Conservation (phyloP, 1,139 yeast species). For the Blastobotrys aristatus region DNA sequence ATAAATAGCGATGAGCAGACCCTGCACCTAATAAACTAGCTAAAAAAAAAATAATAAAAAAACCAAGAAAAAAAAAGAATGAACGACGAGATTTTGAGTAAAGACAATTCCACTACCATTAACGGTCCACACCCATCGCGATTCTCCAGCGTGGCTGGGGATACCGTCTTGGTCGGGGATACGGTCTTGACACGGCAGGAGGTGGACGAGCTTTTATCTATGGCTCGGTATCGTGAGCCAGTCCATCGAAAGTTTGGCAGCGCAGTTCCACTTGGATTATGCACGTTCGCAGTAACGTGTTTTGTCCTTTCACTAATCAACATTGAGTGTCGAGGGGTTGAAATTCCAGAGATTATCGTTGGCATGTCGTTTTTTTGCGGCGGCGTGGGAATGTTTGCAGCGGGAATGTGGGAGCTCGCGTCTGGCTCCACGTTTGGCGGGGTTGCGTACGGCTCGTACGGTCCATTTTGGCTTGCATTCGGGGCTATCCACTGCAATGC, state of each 20-base stretch:
- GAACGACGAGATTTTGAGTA: neutral
- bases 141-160: conserved; percentile 39
- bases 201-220: conserved; percentile 62
- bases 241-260: conserved; percentile 25
- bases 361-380: conserved; percentile 85
- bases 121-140: neutral
- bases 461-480: conserved; percentile 80
- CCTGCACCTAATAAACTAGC: too few relatives aligned
- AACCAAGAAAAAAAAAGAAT: too few relatives aligned
- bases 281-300: conserved; percentile 80
- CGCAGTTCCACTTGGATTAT: conserved; percentile 86
- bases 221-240: conserved; percentile 48
- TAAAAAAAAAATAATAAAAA: too few relatives aligned
- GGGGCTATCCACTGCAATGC: conserved; percentile 66
- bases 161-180: conserved; percentile 67
- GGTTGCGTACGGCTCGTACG: conserved; percentile 70
- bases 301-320: conserved; percentile 69
- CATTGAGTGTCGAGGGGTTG: conserved; percentile 54
- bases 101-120: neutral
- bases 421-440: conserved; percentile 85
- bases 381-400: conserved; percentile 66
- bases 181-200: conserved; percentile 60
- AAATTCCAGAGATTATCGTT: conserved; percentile 49
- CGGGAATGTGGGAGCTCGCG: conserved; percentile 70
- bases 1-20: too few relatives aligned